These are phyloP conservation scores for Helotiales sp. DNA, from an alignment of 2,329 filamentous ascomycete genomes.

Conservation along the genomic window DNA sequence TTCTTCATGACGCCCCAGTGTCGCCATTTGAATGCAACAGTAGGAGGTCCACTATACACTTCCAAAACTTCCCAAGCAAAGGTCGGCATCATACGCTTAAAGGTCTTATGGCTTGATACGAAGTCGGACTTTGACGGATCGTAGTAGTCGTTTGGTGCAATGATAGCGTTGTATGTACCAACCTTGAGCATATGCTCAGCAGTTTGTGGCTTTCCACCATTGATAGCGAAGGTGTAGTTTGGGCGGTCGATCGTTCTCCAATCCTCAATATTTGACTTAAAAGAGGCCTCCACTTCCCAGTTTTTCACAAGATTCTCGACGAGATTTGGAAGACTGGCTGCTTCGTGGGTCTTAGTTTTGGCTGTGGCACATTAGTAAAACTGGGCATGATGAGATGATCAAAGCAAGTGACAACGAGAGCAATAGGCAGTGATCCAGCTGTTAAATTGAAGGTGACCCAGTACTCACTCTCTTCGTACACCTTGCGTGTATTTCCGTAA, in stretches of 20 bases:
- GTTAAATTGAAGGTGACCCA: neutral
- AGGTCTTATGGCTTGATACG: constrained; percentile 65
- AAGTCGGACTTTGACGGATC: constrained; percentile 62
- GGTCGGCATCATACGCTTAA: constrained; percentile 72
- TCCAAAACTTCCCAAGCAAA: constrained; percentile 72
- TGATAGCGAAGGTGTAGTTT: constrained; percentile 64
- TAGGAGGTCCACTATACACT: constrained; percentile 64
- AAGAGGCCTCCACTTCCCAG: constrained; percentile 71
- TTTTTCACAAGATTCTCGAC: constrained; percentile 73
- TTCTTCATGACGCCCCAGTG: constrained; percentile 69
- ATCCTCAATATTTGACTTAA: constrained; percentile 60
- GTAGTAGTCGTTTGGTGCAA: constrained; percentile 64
- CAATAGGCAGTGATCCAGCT: neutral
- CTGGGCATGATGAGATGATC: neutral
- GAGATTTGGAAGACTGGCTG: constrained; percentile 57
- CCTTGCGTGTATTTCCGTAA: constrained; percentile 62
- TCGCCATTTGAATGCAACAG: constrained; percentile 63
- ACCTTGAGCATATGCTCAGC: constrained; percentile 66
- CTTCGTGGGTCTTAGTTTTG: constrained; percentile 54
- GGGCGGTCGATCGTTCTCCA: constrained; percentile 64
- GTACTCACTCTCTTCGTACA: constrained; percentile 57
- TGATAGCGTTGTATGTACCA: constrained; percentile 69
- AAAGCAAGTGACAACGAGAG: no score
- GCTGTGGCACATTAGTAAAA: constrained; percentile 40
- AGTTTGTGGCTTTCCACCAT: constrained; percentile 55